A percentile compares a stretch with the other conserved stretches of the same genome.
Conservation (phyloP, 2,329 filamentous ascomycete species). For the Pleomassaria siparia region DNA sequence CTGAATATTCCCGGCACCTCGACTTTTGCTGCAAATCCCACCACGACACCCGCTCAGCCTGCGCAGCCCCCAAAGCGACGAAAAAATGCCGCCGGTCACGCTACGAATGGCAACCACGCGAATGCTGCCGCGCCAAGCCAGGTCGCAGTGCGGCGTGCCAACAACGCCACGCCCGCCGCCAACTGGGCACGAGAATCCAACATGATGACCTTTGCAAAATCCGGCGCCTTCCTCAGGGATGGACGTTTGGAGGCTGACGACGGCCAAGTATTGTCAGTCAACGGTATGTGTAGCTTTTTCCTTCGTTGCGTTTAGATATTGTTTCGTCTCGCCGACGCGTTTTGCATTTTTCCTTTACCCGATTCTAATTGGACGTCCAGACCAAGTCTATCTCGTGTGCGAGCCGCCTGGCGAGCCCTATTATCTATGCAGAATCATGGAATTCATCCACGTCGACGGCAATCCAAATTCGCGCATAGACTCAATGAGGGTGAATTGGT, state of each 20-base stretch:
- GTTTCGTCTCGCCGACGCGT: conserved; percentile 32
- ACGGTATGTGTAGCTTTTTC: conserved; percentile 64
- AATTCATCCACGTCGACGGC: conserved; percentile 81
- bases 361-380: conserved; percentile 51
- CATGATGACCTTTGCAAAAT: conserved; percentile 83
- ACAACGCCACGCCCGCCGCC: conserved; percentile 43
- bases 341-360: conserved; percentile 15
- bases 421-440: conserved; percentile 97
- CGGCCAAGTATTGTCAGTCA: conserved; percentile 77
- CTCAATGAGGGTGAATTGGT: conserved; percentile 94
- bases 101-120: conserved; percentile 39
- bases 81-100: conserved; percentile 64
- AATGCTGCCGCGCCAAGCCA: conserved; percentile 45
- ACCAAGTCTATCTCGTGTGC: conserved; percentile 93
- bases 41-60: conserved; percentile 18
- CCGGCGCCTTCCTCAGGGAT: conserved; percentile 67
- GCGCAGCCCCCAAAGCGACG: conserved; percentile 68
- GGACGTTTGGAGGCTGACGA: conserved; percentile 86
- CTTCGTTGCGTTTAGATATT: conserved; percentile 18
- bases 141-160: conserved; percentile 34
- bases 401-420: conserved; percentile 98
- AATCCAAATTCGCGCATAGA: conserved; percentile 73
- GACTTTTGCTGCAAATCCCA: conserved; percentile 56
- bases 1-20: conserved; percentile 58
- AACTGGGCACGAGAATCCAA: conserved; percentile 66